These are phyloP conservation scores for Pichia sp. DNA, from an alignment of 1,139 yeast genomes.

Conservation along the genomic window DNA sequence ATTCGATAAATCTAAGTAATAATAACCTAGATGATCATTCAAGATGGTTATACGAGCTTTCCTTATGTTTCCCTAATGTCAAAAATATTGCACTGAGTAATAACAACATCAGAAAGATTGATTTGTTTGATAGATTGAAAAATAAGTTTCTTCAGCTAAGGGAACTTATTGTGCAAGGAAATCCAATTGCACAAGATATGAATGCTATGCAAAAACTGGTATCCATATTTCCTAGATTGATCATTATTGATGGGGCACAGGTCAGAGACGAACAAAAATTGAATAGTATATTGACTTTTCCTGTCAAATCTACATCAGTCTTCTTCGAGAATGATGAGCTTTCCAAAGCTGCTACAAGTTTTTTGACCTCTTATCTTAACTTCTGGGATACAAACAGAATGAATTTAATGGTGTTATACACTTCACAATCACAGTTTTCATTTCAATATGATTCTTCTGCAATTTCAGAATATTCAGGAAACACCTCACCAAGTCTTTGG, in stretches of 20 bases:
- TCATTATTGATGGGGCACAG: constrained; percentile 71
- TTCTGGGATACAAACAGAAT: constrained; percentile 78
- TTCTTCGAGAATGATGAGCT: constrained; percentile 81
- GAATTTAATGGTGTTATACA: constrained; percentile 68
- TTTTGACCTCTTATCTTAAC: constrained; percentile 67
- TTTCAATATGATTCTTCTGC: constrained; percentile 53
- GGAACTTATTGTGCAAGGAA: constrained; percentile 71
- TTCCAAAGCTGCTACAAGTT: constrained; percentile 65
- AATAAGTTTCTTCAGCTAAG: constrained; percentile 68
- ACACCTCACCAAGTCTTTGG: constrained; percentile 40
- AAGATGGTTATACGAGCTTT: constrained; percentile 54
- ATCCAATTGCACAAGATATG: constrained; percentile 49
- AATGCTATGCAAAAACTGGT: constrained; percentile 54
- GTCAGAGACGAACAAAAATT: constrained; percentile 70
- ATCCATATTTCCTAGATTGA: constrained; percentile 69
- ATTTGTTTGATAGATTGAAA: constrained; percentile 69
- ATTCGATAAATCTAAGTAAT: constrained; percentile 70
- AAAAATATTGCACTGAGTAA: constrained; percentile 76
- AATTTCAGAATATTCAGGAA: constrained; percentile 22
- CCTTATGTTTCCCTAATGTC: constrained; percentile 70
- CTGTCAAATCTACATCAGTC: constrained; percentile 45
- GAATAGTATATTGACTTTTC: constrained; percentile 50
- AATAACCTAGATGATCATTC: constrained; percentile 65
- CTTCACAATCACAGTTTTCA: constrained; percentile 81
- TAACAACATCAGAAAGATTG: constrained; percentile 58